Conservation (phyloP, 2,329 filamentous ascomycete species). For the Monosporascus sp. region DNA sequence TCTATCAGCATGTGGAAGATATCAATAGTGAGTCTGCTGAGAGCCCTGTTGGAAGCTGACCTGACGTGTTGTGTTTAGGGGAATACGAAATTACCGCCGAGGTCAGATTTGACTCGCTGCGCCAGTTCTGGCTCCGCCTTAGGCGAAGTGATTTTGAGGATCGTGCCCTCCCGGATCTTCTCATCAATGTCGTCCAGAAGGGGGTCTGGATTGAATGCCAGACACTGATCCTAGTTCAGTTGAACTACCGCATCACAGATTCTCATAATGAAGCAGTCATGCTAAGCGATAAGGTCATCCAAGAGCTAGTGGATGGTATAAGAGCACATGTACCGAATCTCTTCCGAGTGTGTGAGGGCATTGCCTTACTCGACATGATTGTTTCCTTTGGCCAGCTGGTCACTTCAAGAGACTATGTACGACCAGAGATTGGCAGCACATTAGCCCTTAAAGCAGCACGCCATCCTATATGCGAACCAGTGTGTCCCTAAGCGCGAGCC, state of each 20-base stretch:
- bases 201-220: conserved; percentile 81
- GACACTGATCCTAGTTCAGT: conserved; percentile 76
- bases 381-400: conserved; percentile 70
- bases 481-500: conserved; percentile 13
- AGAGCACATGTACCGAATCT: conserved; percentile 65
- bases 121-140: conserved; percentile 76
- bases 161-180: conserved; percentile 54
- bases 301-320: conserved; percentile 67
- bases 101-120: conserved; percentile 69
- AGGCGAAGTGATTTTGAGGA: conserved; percentile 57
- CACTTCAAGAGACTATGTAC: conserved; percentile 53
- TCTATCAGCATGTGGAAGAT: conserved; percentile 63
- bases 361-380: conserved; percentile 85
- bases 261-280: conserved; percentile 79
- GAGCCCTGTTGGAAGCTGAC: not conserved
- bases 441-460: conserved; percentile 69
- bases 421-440: conserved; percentile 63
- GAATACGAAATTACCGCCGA: conserved; percentile 55
- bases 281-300: conserved; percentile 73
- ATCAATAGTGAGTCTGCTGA: conserved; percentile 50
- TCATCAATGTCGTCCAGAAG: conserved; percentile 72
- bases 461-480: conserved; percentile 74
- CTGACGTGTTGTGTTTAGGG: conserved; percentile 30
- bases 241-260: conserved; percentile 71
- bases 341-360: conserved; percentile 79